Evolutionary conservation across 2,329 filamentous ascomycete species (phyloP), one percentile per base, ranked within the genome.

Genomic region (Cordyceps cateniannulata): DNA sequence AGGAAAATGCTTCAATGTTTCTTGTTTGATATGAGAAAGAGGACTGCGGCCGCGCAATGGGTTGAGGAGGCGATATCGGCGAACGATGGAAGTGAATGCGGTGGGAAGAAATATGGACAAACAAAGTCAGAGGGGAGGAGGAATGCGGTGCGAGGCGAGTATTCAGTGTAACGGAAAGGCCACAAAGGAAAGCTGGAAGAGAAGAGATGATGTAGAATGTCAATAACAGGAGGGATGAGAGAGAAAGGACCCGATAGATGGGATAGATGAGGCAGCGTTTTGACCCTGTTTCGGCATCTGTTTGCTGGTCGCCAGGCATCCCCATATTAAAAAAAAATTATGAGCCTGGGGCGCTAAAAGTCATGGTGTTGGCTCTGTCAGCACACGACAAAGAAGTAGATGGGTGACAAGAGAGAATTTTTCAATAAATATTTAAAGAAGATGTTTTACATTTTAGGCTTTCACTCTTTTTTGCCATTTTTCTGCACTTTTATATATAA

Each of bases 271-370:
- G n/a, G 18, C 20, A 18, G 20, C 22, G 22, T 25, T 54, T 54
- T 54, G 51, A 54, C 51, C 51, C 51, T 54, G 42, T 54, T 54
- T 54, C 51, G 29, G 22, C 42, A 40, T 57, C 29, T 48, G 48
- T 44, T 45, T 48, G 22, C 48, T 29, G 38, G 24, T 5, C 16
- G 38, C 38, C 14, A 16, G 44, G 8, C 32, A 32, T 60, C 57
- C 50, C 57, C 57, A 60, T 60, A 60, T 53, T 60, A 48, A 52
- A 59, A 58, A 59, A 59, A 53, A 32, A 45, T 25, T 5, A 3
- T 1, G 29, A 45, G 42, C 20, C 22, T 52, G 50, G 20, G 24
- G 52, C 50, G 24, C 35, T 27, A 27, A 16, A 8, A 48, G 7
- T n/a, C 35, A 3, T 9, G 32, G 32, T 35, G 27, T 25, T 18